Evolutionary conservation across 169 alveolate genomes (phyloP).

Genomic region (Plasmodium knowlesi): DNA sequence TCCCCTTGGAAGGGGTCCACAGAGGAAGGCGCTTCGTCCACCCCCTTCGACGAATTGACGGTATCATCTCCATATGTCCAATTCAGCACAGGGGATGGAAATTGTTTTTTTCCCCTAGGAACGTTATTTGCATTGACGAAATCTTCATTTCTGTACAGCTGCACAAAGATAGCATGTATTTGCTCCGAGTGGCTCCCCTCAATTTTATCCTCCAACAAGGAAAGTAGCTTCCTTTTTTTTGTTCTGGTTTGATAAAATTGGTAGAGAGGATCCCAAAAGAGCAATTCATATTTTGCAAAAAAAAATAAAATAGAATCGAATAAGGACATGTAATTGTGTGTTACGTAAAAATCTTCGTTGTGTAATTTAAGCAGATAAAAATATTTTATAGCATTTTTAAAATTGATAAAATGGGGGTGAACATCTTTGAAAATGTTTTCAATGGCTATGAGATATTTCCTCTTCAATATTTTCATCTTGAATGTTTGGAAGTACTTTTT

Average conservation of each 20-base stretch:
- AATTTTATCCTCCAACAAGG: background rate
- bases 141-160: background rate
- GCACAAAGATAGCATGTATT: background rate
- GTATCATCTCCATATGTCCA: background rate
- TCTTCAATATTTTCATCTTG: slow-evolving; percentile 34
- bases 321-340: background rate
- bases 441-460: slow-evolving; percentile 10
- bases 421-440: slow-evolving; percentile 32
- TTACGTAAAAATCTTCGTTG: slow-evolving; percentile 35
- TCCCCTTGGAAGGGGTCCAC: background rate
- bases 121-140: background rate
- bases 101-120: background rate
- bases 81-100: background rate
- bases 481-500: slow-evolving; percentile 45
- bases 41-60: background rate
- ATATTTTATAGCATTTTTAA: slow-evolving; percentile 63
- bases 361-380: slow-evolving; percentile 45
- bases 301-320: slow-evolving; percentile 46
- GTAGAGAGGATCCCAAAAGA: slow-evolving; percentile 72
- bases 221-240: slow-evolving; percentile 1
- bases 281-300: slow-evolving; percentile 51
- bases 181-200: background rate
- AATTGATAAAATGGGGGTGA: slow-evolving; percentile 31
- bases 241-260: slow-evolving; percentile 38
- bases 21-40: background rate